Percentiles rank a stretch among this genome's conserved stretches.
Evolutionary conservation across 345 rosid genomes (phyloP).

Genomic region (Euphorbia peplus): DNA sequence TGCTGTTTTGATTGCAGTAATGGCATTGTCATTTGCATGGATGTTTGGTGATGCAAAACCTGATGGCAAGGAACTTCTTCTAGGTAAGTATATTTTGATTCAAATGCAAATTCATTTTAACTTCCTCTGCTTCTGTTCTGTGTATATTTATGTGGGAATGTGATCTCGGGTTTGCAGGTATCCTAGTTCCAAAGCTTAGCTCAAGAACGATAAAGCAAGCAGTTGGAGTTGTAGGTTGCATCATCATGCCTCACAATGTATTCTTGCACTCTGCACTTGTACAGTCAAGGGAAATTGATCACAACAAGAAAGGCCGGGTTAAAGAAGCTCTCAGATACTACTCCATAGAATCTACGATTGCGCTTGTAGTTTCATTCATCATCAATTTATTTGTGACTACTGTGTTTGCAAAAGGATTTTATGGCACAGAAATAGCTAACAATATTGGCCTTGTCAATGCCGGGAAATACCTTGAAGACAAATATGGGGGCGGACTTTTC

Average conservation of each 20-base stretch:
- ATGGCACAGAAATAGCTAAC: constrained; percentile 66
- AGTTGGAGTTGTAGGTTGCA: constrained; percentile 91
- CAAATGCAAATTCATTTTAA: not conserved
- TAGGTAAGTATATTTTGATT: constrained; percentile 43
- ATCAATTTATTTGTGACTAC: constrained; percentile 88
- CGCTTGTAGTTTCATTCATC: constrained; percentile 69
- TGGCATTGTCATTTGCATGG: constrained; percentile 92
- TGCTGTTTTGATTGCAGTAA: constrained; percentile 71
- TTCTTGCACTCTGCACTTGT: constrained; percentile 95
- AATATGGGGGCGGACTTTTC: constrained; percentile 80
- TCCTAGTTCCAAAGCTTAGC: constrained; percentile 75
- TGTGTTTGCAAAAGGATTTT: constrained; percentile 86
- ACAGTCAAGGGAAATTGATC: constrained; percentile 78
- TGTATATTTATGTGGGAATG: not conserved
- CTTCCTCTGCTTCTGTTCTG: too few relatives aligned
- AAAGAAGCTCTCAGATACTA: constrained; percentile 89
- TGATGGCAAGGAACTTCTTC: constrained; percentile 63
- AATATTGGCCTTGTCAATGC: constrained; percentile 81
- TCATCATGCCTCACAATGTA: constrained; percentile 94
- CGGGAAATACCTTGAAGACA: constrained; percentile 83
- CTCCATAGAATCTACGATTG: constrained; percentile 70
- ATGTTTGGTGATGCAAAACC: constrained; percentile 95
- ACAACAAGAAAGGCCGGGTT: constrained; percentile 56
- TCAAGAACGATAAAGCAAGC: constrained; percentile 86
- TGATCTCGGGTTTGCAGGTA: constrained; percentile 42